These are phyloP conservation scores for Coniochaeta pulveracea DNA, from an alignment of 2,329 filamentous ascomycete genomes.

Conservation along the genomic window DNA sequence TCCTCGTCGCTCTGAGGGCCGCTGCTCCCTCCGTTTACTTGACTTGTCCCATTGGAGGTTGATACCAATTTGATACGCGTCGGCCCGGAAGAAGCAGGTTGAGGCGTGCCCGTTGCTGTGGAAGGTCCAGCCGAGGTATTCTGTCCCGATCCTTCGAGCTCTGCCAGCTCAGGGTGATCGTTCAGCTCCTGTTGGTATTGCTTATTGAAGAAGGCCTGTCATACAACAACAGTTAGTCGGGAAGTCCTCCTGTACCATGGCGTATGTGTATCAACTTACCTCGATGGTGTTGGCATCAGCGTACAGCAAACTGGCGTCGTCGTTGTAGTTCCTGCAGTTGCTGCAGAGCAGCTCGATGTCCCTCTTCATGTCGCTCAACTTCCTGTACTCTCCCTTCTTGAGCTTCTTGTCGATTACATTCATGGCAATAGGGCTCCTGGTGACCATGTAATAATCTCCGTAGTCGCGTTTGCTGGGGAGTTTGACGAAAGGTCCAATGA, in stretches of 20 bases:
- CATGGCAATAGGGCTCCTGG: constrained; percentile 88
- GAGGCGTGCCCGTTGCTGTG: constrained; percentile 52
- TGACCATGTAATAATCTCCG: constrained; percentile 91
- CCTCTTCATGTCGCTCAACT: constrained; percentile 65
- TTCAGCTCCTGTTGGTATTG: constrained; percentile 41
- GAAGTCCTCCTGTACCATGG: constrained; percentile 1
- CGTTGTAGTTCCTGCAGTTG: constrained; percentile 94
- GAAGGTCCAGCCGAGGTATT: constrained; percentile 36
- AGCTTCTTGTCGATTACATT: constrained; percentile 91
- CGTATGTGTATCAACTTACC: constrained; percentile 39
- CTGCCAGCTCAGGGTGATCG: constrained; percentile 42
- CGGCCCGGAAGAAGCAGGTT: constrained; percentile 39
- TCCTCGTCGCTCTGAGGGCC: constrained; percentile 43
- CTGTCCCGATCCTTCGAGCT: constrained; percentile 35
- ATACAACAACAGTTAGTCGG: background rate
- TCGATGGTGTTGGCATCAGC: constrained; percentile 88
- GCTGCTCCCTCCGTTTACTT: constrained; percentile 19
- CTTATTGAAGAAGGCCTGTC: constrained; percentile 43
- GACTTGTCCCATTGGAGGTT: constrained; percentile 29
- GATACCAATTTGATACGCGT: constrained; percentile 61
- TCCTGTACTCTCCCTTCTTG: constrained; percentile 88
- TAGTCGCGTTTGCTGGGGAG: constrained; percentile 82
- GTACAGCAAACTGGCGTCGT: constrained; percentile 86
- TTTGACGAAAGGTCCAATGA: constrained; percentile 91
- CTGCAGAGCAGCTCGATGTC: constrained; percentile 78